Base-by-base conservation (phyloP, 805 yeast species). In the Dipodascopsis tothii region DNA sequence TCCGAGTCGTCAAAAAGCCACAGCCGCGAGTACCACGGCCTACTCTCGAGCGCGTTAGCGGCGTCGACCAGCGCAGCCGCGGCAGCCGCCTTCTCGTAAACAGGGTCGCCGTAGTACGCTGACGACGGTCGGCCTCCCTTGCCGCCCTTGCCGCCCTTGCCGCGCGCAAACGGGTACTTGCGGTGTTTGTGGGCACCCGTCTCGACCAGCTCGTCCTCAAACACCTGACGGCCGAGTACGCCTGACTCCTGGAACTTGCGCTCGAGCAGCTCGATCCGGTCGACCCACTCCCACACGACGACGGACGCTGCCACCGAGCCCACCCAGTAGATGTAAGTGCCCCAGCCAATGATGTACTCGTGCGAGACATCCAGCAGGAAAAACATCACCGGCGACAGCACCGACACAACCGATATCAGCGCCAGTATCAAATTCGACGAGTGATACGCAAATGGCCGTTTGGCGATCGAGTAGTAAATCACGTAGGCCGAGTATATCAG, bases 231-330 rank as follows among this genome's bases (percentile, higher is more conserved):
- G 0, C 88, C 88, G 37, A 81, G 68, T 6, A 81, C 74, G 0
- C 81, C 81, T 50, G 66, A 64, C 39, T 71, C 63, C 49, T 80
- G 85, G 22, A 65, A 59, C 25, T 69, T 60, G 48, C 70, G 67
- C 48, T 77, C 80, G 35, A 74, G 56, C 16, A 67, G 56, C 49
- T 74, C 71, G 34, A 78, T 75, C 35, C 76, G 71, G 54, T 67
- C 73, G 6, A 78, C 60, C 81, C 85, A 77, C 60, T 80, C 85
- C 81, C 84, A 80, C 1, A 77, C 68, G 20, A 75, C 66, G 1
- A 79, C 73, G 16, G 72, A 63, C 3, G 77, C 61, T 28, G 76
- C 67, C 14, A 77, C 67, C 38, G 74, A 73, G 4, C 75, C 55
- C 33, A 78, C 68, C 3, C 73, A 65, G 9, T 70, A 55, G 3